Conservation (phyloP, 257 asterid species). For the Solanum commersonii region DNA sequence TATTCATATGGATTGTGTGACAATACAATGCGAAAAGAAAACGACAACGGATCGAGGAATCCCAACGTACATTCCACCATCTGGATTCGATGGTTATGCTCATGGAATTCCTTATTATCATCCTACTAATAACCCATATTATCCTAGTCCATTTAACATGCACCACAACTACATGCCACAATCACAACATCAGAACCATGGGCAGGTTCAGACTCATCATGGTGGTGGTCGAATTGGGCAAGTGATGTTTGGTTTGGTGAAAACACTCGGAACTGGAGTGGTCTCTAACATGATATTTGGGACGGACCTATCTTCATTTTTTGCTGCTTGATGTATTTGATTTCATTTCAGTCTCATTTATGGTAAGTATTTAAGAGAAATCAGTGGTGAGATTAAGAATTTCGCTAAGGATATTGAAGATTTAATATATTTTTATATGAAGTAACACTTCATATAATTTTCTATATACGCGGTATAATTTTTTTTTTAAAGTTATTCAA, state of each 20-base stretch:
- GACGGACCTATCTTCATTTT: constrained; percentile 11
- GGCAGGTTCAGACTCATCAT: not conserved
- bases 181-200: not conserved
- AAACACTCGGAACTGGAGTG: constrained; percentile 29
- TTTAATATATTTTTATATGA: not conserved
- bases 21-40: constrained; percentile 7
- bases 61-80: not conserved
- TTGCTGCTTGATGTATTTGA: not conserved
- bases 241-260: constrained; percentile 28
- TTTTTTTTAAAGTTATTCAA: not conserved
- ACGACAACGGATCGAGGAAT: constrained; percentile 7
- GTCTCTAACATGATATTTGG: constrained; percentile 31
- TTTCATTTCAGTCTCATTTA: not conserved
- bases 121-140: not conserved
- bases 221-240: constrained; percentile 1
- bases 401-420: not conserved
- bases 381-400: not conserved
- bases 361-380: not conserved
- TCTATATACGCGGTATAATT: not conserved
- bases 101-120: constrained; percentile 7
- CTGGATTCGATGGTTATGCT: not conserved
- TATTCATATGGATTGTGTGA: constrained; percentile 31
- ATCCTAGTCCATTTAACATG: not conserved
- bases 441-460: not conserved
- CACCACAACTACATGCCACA: constrained; percentile 7